These are phyloP conservation scores for Bathelium albidoporum DNA, from an alignment of 495 filamentous ascomycete species.

Conservation along the genomic window DNA sequence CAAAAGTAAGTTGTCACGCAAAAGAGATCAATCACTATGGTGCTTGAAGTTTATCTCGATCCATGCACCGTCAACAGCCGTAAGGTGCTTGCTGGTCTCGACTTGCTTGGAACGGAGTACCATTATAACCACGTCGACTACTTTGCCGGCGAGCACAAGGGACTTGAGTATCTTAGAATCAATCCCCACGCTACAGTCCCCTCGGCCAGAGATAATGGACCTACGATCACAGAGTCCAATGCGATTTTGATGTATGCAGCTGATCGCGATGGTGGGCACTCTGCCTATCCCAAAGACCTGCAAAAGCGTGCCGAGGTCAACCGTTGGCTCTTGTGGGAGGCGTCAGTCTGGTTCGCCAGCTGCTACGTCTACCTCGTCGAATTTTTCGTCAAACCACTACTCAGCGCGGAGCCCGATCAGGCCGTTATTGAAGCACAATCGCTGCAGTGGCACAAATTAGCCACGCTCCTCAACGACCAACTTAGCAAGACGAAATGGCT, in stretches of 20 bases:
- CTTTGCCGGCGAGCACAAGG: conserved; percentile 27
- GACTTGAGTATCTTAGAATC: conserved; percentile 22
- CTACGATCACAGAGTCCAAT: conserved; percentile 29
- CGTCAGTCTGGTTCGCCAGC: conserved; percentile 23
- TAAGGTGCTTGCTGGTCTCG: conserved; percentile 29
- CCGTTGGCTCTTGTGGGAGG: conserved; percentile 30
- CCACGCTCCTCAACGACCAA: conserved; percentile 25
- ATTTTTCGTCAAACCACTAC: conserved; percentile 27
- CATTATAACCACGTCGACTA: conserved; percentile 26
- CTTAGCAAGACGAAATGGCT: conserved; percentile 27
- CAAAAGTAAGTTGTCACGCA: not conserved
- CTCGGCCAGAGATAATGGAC: conserved; percentile 23
- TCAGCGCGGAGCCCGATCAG: conserved; percentile 22
- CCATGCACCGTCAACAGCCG: conserved; percentile 30
- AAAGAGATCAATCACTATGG: conserved; percentile 5
- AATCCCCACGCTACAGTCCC: conserved; percentile 29
- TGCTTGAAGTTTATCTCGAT: conserved; percentile 30
- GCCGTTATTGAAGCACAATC: conserved; percentile 20
- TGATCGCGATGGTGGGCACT: conserved; percentile 12
- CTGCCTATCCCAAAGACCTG: conserved; percentile 24
- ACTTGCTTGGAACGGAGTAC: conserved; percentile 24
- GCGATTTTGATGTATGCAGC: conserved; percentile 30
- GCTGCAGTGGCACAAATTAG: conserved; percentile 21
- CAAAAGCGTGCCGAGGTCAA: conserved; percentile 25
- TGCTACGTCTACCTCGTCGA: conserved; percentile 31